Percentiles rank a stretch among this genome's conserved stretches.
Evolutionary conservation across 1,139 yeast genomes (phyloP).

Genomic region (Hyphopichia khmerensis): DNA sequence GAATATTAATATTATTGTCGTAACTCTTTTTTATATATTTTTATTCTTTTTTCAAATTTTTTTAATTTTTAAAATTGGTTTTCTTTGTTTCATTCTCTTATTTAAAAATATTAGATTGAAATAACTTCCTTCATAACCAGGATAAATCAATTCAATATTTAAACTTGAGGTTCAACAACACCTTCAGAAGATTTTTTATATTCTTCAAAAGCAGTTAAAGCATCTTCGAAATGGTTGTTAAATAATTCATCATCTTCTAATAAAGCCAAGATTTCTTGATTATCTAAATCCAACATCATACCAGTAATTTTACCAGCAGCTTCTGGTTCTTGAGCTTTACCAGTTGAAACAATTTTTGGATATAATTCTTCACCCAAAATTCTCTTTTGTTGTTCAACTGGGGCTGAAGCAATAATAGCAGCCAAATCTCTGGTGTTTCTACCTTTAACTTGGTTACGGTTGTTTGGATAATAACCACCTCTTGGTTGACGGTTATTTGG

Average conservation of each 20-base stretch:
- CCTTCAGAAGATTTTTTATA: slow-evolving; percentile 57
- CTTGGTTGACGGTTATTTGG: slow-evolving; percentile 22
- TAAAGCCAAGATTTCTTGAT: slow-evolving; percentile 84
- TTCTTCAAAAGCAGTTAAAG: slow-evolving; percentile 88
- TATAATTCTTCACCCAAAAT: slow-evolving; percentile 96
- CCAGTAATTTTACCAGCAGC: slow-evolving; percentile 99
- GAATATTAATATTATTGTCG: neutral
- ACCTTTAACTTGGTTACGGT: slow-evolving; percentile 35
- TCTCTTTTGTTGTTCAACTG: slow-evolving; percentile 93
- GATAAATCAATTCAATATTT: no score
- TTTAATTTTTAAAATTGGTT: neutral
- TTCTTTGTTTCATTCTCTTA: no score
- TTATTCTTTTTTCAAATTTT: neutral
- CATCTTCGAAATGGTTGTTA: slow-evolving; percentile 92
- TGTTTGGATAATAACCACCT: slow-evolving; percentile 50
- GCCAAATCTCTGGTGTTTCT: slow-evolving; percentile 48
- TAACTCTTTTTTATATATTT: neutral
- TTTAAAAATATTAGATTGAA: no score
- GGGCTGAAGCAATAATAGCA: slow-evolving; percentile 60
- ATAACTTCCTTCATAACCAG: slow-evolving; percentile 2
- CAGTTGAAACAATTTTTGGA: slow-evolving; percentile 89
- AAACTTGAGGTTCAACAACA: slow-evolving; percentile 22
- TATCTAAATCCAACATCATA: slow-evolving; percentile 96
- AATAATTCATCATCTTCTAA: slow-evolving; percentile 88
- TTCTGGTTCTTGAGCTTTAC: slow-evolving; percentile 83